Conservation (phyloP, 176 grass and related monocot species). For the Cenchrus purpureus region DNA sequence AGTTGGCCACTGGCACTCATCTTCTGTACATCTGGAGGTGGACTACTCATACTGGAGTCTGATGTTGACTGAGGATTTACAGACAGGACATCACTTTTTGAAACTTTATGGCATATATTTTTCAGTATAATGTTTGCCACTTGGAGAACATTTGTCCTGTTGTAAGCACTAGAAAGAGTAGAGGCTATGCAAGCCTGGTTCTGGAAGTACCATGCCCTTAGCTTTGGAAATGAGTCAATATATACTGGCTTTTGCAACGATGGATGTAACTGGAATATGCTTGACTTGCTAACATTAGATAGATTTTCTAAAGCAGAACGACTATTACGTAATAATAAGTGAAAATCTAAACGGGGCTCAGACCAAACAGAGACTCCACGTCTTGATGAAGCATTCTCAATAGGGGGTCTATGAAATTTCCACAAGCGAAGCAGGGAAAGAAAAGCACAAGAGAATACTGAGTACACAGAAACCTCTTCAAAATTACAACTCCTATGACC, state of each 20-base stretch:
- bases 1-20: slow-evolving; percentile 40
- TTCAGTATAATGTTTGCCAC: slow-evolving; percentile 67
- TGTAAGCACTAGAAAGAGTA: slow-evolving; percentile 51
- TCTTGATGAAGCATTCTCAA: slow-evolving; percentile 44
- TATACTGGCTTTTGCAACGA: slow-evolving; percentile 50
- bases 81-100: slow-evolving; percentile 37
- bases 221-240: slow-evolving; percentile 72
- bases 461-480: slow-evolving; percentile 64
- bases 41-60: slow-evolving; percentile 47
- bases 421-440: slow-evolving; percentile 63
- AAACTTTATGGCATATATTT: slow-evolving; percentile 56
- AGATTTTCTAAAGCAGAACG: slow-evolving; percentile 47
- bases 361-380: slow-evolving; percentile 42
- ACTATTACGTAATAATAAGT: slow-evolving; percentile 58
- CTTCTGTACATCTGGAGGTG: slow-evolving; percentile 49
- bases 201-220: slow-evolving; percentile 69
- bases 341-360: slow-evolving; percentile 64
- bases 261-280: slow-evolving; percentile 34
- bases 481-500: slow-evolving; percentile 44
- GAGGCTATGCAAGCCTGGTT: slow-evolving; percentile 80
- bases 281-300: slow-evolving; percentile 27
- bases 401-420: slow-evolving; percentile 65
- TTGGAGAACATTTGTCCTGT: slow-evolving; percentile 51
- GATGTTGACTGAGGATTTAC: slow-evolving; percentile 43
- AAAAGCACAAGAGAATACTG: slow-evolving; percentile 79